Percentiles rank a stretch among this genome's conserved stretches.
These are phyloP conservation scores for Zygosaccharomyces pseudobailii DNA, from an alignment of 1,139 yeast genomes.

Conservation along the genomic window DNA sequence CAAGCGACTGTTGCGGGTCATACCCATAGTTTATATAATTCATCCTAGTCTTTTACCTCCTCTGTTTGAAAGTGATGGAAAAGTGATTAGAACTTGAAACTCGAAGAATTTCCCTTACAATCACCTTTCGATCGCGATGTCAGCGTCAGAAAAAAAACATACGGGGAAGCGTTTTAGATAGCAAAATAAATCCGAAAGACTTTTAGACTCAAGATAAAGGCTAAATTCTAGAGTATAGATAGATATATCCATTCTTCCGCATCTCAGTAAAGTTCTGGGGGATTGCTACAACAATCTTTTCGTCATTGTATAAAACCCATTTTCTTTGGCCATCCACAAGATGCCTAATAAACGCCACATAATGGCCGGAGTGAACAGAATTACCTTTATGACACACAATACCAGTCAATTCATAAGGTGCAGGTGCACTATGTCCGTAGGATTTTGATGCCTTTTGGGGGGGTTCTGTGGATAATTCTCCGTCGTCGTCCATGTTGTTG, in stretches of 20 bases:
- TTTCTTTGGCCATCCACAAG: slow-evolving; percentile 38
- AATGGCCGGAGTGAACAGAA: slow-evolving; percentile 94
- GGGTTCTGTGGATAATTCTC: slow-evolving; percentile 30
- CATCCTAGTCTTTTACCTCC: not conserved
- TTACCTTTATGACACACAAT: slow-evolving; percentile 92
- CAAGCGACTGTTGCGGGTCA: slow-evolving; percentile 12
- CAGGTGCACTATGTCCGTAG: slow-evolving; percentile 30
- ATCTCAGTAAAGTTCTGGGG: slow-evolving; percentile 56
- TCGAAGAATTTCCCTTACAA: slow-evolving; percentile 2
- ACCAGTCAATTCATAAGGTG: slow-evolving; percentile 53
- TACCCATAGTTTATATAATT: slow-evolving; percentile 14
- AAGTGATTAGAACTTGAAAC: slow-evolving; percentile 3
- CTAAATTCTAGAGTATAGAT: slow-evolving; percentile 30
- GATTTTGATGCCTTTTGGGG: slow-evolving; percentile 10
- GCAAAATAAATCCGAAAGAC: not conserved
- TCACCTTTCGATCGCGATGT: not conserved
- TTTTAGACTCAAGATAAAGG: not conserved
- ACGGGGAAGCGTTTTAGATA: too few species aligned
- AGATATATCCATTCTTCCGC: slow-evolving; percentile 59
- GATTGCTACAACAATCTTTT: slow-evolving; percentile 75
- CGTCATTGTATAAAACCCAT: slow-evolving; percentile 92
- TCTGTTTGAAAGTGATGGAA: not conserved
- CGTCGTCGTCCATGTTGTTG: slow-evolving; percentile 65
- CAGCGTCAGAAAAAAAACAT: not conserved
- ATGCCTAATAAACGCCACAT: slow-evolving; percentile 72